A percentile compares a stretch with the other conserved stretches of the same genome.
These are phyloP conservation scores for Wickerhamiella bombiphila DNA, from an alignment of 805 yeast species.

Conservation along the genomic window DNA sequence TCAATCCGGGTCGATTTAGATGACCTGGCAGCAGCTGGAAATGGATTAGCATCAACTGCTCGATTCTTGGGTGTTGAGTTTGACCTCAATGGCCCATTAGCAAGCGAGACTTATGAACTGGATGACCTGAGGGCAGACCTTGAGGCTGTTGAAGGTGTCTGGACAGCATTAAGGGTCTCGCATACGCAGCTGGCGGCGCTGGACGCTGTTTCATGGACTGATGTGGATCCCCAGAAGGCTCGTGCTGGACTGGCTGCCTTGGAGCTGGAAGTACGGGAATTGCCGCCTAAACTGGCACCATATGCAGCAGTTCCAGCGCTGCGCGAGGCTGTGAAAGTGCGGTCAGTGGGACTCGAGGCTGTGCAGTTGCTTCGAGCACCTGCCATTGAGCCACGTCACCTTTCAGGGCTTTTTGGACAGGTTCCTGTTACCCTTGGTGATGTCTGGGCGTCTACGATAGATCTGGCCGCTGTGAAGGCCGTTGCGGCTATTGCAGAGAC, in stretches of 20 bases:
- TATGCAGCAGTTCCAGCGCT: conserved; percentile 54
- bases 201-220: conserved; percentile 35
- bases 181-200: conserved; percentile 34
- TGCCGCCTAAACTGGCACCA: conserved; percentile 48
- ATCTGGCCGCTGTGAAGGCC: conserved; percentile 32
- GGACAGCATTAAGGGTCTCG: conserved; percentile 44
- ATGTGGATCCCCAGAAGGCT: conserved; percentile 26
- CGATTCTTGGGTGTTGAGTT: neutral
- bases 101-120: conserved; percentile 17
- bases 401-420: conserved; percentile 34
- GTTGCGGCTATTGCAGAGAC: conserved; percentile 53
- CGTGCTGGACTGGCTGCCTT: neutral
- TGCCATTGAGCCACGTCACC: conserved; percentile 49
- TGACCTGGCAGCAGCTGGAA: neutral
- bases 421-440: conserved; percentile 32
- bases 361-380: conserved; percentile 18
- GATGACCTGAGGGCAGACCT: conserved; percentile 33
- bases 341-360: conserved; percentile 20
- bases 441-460: conserved; percentile 35
- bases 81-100: neutral
- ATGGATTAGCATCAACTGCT: neutral
- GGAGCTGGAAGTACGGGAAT: conserved; percentile 30
- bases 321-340: conserved; percentile 31
- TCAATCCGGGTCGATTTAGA: conserved; percentile 35
- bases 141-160: conserved; percentile 41